These are phyloP conservation scores for Nicotiana rustica DNA, from an alignment of 305 asterid species.

Conservation along the genomic window DNA sequence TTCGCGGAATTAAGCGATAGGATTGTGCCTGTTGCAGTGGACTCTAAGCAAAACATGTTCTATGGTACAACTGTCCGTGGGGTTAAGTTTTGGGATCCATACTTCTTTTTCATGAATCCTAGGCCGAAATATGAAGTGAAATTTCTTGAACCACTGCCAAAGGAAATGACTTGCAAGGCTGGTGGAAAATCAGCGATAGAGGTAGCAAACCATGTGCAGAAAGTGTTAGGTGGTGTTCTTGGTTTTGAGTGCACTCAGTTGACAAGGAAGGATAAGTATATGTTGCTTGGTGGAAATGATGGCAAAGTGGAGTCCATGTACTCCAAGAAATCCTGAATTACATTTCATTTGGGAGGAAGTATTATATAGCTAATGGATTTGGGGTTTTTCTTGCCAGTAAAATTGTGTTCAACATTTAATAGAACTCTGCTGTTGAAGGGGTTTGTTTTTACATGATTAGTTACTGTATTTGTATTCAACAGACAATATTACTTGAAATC, in stretches of 20 bases:
- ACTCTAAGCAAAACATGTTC: constrained; percentile 82
- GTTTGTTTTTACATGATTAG: constrained; percentile 19
- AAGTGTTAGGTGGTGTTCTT: constrained; percentile 69
- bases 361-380: not conserved
- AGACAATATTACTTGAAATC: constrained; percentile 27
- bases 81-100: constrained; percentile 92
- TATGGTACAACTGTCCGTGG: constrained; percentile 91
- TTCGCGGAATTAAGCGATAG: constrained; percentile 95
- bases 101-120: constrained; percentile 96
- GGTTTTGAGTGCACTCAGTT: constrained; percentile 96
- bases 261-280: constrained; percentile 95
- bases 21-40: constrained; percentile 86
- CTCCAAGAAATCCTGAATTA: not conserved
- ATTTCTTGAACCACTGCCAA: constrained; percentile 80
- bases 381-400: not conserved
- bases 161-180: constrained; percentile 81
- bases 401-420: constrained; percentile 9
- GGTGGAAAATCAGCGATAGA: constrained; percentile 88
- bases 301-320: constrained; percentile 98
- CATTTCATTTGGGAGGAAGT: not conserved
- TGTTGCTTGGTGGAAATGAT: constrained; percentile 99
- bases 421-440: constrained; percentile 7
- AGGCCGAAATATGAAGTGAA: constrained; percentile 85
- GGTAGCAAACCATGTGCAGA: constrained; percentile 98
- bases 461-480: constrained; percentile 25